A percentile compares a stretch with the other conserved stretches of the same genome.
phyloP scores from a whole-genome alignment of 192 early-diverging fungal genomes.

The Gryganskiella cystojenkinii region DNA sequence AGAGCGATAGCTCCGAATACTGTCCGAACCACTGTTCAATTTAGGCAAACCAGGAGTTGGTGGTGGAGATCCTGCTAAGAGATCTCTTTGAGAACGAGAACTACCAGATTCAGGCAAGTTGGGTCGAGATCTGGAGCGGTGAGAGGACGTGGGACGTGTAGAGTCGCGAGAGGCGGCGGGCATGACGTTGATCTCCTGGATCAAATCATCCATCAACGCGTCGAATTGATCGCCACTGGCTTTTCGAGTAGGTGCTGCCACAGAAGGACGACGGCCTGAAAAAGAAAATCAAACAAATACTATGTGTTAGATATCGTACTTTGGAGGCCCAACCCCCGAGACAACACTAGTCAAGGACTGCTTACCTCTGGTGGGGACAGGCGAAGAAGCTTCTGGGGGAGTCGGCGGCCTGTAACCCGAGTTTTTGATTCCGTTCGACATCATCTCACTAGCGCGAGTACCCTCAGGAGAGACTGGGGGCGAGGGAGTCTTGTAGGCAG shows the following conservation, averaged over 20 bases:
- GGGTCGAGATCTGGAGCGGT: constrained; percentile 45
- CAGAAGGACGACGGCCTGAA: constrained; percentile 20
- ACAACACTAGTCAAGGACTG: not conserved
- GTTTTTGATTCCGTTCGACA: not conserved
- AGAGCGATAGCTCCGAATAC: constrained; percentile 36
- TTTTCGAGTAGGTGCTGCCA: constrained; percentile 25
- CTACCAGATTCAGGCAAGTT: constrained; percentile 33
- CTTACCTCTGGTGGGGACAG: constrained; percentile 30
- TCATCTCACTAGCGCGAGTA: constrained; percentile 13
- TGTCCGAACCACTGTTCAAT: constrained; percentile 20
- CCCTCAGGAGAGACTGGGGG: constrained; percentile 41
- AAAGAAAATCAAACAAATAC: not conserved
- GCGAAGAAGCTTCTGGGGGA: constrained; percentile 35
- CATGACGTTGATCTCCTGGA: constrained; percentile 55
- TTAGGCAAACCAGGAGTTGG: constrained; percentile 38
- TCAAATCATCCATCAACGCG: constrained; percentile 55
- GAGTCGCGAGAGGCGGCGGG: constrained; percentile 36
- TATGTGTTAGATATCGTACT: not conserved
- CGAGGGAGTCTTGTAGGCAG: constrained; percentile 41
- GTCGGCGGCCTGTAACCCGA: constrained; percentile 37
- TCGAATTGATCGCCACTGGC: constrained; percentile 44
- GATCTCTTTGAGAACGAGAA: constrained; percentile 1
- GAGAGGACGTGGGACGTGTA: constrained; percentile 36
- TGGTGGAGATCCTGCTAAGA: constrained; percentile 30
- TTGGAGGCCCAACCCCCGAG: not conserved